Evolutionary conservation across 768 basidiomycete species (phyloP), one percentile per base, ranked within the genome.

Genomic region (Leucosporidium creatinivorum): DNA sequence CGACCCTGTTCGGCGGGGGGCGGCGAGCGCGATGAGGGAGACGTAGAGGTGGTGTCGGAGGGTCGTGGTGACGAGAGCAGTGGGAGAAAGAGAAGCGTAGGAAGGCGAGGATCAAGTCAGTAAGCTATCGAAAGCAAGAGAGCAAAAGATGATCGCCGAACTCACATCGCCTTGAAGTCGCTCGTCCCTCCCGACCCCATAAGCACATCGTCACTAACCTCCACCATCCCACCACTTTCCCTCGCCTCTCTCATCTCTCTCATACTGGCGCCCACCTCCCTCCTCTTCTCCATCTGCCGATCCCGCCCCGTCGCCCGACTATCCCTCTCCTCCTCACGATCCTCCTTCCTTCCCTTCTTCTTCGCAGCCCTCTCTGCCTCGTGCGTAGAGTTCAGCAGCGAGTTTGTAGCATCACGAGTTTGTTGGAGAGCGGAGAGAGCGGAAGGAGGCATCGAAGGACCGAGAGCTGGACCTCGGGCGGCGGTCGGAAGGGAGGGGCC

Each of bases 261-360:
- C 58, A 61, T n/a, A 59, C 59, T 80, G 69, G 89, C 90, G 69
- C 91, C 82, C 69, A 81, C 83, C 49, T 84, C 86, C 36, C 85
- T 80, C 77, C 91, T 90, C 81, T 92, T 92, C 80, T 93, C 93
- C 68, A 93, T 77, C 83, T 88, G 85, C 3, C 86, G 89, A 72
- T 93, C 93, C 62, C 85, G 81, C 1, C 93, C 93, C 6, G 70
- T 72, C 54, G 70, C 70, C 21, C 67, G 56, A 6, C 15, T 17
- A 31, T 68, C 67, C 15, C 65, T 55, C 58, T 68, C 70, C 17
- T 66, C 70, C 6, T 68, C 48, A 7, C 70, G 88, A 85, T 67
- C 85, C 83, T 71, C 85, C 85, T n/a, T 91, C 89, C 13, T 87
- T 87, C 1, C 89, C 86, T 77, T 86, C 79, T 36, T 93, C 89